Base-by-base conservation (phyloP, 192 early-diverging fungal species). In the Coemansia sp. region DNA sequence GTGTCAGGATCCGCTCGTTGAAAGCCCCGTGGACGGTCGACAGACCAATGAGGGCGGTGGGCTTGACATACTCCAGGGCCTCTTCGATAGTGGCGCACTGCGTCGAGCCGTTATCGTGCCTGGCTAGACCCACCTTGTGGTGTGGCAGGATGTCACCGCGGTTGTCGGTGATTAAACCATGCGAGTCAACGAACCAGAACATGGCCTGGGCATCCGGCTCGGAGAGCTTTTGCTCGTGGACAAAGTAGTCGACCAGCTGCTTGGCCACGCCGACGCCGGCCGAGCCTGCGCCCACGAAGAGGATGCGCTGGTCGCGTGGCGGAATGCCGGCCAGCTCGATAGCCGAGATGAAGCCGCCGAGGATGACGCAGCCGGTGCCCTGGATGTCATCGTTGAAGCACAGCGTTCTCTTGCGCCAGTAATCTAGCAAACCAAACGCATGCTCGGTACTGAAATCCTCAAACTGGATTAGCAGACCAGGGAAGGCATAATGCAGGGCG, bases 381-480 rank as follows among this genome's bases (percentile, higher is more conserved):
- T 83, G 80, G 75, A 83, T 83, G 63, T 83, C 80, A 69, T 99
- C 97, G 79, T 99, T 99, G 79, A 99, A 99, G 78, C 89, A 92
- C 59, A 93, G 87, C 40, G 88, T 90, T 24, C 85, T 81, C 68
- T 90, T 59, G 63, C 92, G 87, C 79, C 95, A 95, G 62, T 90
- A 85, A 17, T 89, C 87, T 50, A 98, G 79, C 35, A 95, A 81
- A 14, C 87, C 90, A 76, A 97, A 96, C 13, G 96, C 93, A 59
- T 97, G 94, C 68, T 94, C 93, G 10, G 93, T 91, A 31, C 92
- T 93, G 68, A 95, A 99, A 74, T 98, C 97, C 80, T 98, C 97
- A 62, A 97, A 98, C 81, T 98, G 97, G 59, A 98, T 90, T 24
- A 98, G 85, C 68, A 95, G 72, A 29, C 87, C 71, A 8, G 94